phyloP scores from a whole-genome alignment of 1,284 basidiomycete genomes.

The Pisolithus thermaeus region DNA sequence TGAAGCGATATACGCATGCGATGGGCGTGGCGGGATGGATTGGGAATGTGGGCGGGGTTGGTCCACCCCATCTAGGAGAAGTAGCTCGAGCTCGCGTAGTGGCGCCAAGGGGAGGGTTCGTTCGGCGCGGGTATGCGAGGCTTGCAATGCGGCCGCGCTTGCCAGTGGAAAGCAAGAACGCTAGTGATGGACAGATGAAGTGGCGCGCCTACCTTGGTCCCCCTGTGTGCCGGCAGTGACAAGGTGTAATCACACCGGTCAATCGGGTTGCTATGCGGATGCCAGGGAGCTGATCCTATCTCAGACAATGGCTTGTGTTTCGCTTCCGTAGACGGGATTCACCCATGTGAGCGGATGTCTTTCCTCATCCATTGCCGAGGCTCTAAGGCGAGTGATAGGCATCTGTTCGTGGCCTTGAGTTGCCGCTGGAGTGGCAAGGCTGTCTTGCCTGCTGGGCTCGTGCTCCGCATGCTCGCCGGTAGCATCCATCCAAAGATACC shows the following conservation, averaged over 20 bases:
- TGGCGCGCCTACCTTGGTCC: background rate
- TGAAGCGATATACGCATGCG: constrained; percentile 37
- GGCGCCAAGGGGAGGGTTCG: constrained; percentile 11
- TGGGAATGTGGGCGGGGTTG: constrained; percentile 31
- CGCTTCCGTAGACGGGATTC: background rate
- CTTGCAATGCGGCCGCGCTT: constrained; percentile 26
- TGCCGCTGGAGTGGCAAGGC: background rate
- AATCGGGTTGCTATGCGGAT: background rate
- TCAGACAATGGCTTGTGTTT: background rate
- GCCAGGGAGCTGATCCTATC: background rate
- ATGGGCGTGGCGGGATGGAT: constrained; percentile 29
- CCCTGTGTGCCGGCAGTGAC: background rate
- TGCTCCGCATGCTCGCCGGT: background rate
- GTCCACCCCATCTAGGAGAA: constrained; percentile 18
- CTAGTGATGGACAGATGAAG: constrained; percentile 7
- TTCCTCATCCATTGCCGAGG: background rate
- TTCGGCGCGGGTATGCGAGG: constrained; percentile 28
- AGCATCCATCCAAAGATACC: background rate
- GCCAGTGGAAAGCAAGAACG: constrained; percentile 23
- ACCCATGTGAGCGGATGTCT: background rate
- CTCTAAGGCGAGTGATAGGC: background rate
- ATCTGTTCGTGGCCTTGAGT: background rate
- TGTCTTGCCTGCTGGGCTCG: background rate
- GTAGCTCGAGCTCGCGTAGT: constrained; percentile 20
- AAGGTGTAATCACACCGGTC: background rate